Conservation (phyloP, 2,329 filamentous ascomycete species). For the Verticillium isaacii region DNA sequence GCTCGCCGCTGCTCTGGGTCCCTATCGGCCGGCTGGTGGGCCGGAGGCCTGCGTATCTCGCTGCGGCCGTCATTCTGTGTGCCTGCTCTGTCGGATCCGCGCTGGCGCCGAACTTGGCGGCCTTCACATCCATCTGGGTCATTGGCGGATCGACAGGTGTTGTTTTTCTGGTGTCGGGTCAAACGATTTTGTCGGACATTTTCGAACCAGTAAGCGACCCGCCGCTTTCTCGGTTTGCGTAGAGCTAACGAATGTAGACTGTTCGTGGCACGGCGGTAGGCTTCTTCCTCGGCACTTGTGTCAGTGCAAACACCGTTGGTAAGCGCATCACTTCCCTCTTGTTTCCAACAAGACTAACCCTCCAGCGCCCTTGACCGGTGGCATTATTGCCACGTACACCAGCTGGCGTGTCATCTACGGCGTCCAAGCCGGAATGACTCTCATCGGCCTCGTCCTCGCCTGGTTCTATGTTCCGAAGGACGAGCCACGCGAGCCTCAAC, state of each 20-base stretch:
- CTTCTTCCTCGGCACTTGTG: constrained; percentile 12
- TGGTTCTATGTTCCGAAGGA: constrained; percentile 63
- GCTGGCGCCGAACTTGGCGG: constrained; percentile 62
- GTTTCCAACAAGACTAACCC: neutral
- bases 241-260: constrained; percentile 1
- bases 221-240: neutral
- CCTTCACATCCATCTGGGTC: constrained; percentile 38
- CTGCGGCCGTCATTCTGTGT: constrained; percentile 60
- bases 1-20: constrained; percentile 67
- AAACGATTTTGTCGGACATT: constrained; percentile 12
- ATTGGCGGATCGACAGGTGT: constrained; percentile 11
- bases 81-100: constrained; percentile 68
- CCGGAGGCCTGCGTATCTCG: constrained; percentile 25
- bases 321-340: neutral
- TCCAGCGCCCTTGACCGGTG: constrained; percentile 35
- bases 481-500: constrained; percentile 33
- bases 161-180: constrained; percentile 10
- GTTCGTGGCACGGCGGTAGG: constrained; percentile 11
- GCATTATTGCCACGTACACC: constrained; percentile 70
- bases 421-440: constrained; percentile 54
- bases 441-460: constrained; percentile 55
- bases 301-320: constrained; percentile 11
- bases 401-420: constrained; percentile 75
- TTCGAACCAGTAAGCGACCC: constrained; percentile 9
- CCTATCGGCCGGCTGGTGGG: constrained; percentile 50